A percentile compares a stretch with the other conserved stretches of the same genome.
phyloP scores from a whole-genome alignment of 2,329 filamentous ascomycete genomes.

The Lasiodiplodia hormozganensis region DNA sequence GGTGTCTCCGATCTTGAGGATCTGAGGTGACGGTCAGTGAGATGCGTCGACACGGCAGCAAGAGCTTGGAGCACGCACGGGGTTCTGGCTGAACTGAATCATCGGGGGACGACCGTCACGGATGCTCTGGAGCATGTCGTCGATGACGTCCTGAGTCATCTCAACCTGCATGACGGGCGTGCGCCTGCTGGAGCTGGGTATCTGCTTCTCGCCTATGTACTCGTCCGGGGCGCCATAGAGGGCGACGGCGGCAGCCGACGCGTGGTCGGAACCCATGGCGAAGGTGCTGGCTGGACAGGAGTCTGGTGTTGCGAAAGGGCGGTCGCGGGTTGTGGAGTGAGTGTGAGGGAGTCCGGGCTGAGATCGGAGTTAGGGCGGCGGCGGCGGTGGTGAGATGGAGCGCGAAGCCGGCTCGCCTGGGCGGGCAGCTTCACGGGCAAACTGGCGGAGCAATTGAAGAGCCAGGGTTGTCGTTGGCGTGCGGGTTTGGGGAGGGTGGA shows the following conservation, averaged over 20 bases:
- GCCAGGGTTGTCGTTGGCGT: not conserved
- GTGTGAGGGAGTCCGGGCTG: constrained; percentile 21
- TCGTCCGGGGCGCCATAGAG: constrained; percentile 48
- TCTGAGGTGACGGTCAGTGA: constrained; percentile 47
- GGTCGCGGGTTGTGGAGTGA: constrained; percentile 9
- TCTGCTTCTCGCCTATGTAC: constrained; percentile 43
- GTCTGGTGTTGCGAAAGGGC: not conserved
- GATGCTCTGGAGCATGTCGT: constrained; percentile 48
- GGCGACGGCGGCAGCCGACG: constrained; percentile 42
- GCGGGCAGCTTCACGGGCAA: constrained; percentile 28
- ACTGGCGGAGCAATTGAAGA: constrained; percentile 23
- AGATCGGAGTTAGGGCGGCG: constrained; percentile 10
- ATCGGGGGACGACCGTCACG: constrained; percentile 46
- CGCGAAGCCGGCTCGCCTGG: constrained; percentile 24
- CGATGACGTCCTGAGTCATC: constrained; percentile 49
- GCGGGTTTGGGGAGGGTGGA: not conserved
- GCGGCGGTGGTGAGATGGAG: constrained; percentile 15
- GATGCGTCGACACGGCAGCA: not conserved
- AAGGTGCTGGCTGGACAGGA: not conserved
- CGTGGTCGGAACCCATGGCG: constrained; percentile 42
- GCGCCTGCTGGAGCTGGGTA: constrained; percentile 36
- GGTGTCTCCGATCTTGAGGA: constrained; percentile 65
- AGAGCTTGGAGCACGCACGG: constrained; percentile 40
- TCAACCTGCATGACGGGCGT: constrained; percentile 52
- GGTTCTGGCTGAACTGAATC: constrained; percentile 48